These are phyloP conservation scores for Xenoacremonium recifei DNA, from an alignment of 2,329 filamentous ascomycete species.

Conservation along the genomic window DNA sequence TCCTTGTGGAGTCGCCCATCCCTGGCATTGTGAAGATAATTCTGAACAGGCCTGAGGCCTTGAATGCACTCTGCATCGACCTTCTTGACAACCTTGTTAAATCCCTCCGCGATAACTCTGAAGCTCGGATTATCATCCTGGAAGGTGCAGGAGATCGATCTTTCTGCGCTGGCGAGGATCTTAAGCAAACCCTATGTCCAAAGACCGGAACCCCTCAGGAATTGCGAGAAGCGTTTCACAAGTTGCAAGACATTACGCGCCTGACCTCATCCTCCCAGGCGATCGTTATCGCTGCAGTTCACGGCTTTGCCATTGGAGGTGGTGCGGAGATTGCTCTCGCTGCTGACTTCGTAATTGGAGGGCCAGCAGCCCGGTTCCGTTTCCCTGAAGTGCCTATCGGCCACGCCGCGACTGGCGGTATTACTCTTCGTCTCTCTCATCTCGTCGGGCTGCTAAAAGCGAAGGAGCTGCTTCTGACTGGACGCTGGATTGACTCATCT, in stretches of 20 bases:
- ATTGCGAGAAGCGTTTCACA: slow-evolving; percentile 3
- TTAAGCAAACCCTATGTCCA: slow-evolving; percentile 4
- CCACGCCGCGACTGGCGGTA: slow-evolving; percentile 8
- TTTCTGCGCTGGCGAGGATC: slow-evolving; percentile 3
- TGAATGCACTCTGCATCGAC: slow-evolving; percentile 5
- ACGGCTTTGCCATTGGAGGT: slow-evolving; percentile 8
- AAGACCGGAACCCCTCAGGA: not conserved
- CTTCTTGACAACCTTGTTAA: slow-evolving; percentile 2
- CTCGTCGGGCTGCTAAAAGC: slow-evolving; percentile 6
- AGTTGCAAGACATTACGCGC: slow-evolving; percentile 4
- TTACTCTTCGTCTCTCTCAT: slow-evolving; percentile 5
- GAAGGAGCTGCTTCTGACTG: slow-evolving; percentile 3
- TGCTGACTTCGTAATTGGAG: slow-evolving; percentile 8
- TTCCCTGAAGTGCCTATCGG: slow-evolving; percentile 9
- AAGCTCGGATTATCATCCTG: slow-evolving; percentile 2
- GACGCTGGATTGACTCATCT: slow-evolving; percentile 2
- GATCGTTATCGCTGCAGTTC: slow-evolving; percentile 4
- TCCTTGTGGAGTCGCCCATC: not conserved
- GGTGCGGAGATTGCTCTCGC: slow-evolving; percentile 8
- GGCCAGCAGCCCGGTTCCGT: slow-evolving; percentile 3
- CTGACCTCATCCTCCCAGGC: slow-evolving; percentile 1
- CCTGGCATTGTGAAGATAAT: slow-evolving; percentile 4
- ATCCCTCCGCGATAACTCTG: not conserved
- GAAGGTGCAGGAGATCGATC: slow-evolving; percentile 5
- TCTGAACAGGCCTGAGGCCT: slow-evolving; percentile 5